Evolutionary conservation across 306 rosid genomes (phyloP), one percentile per base, ranked within the genome.

Genomic region (Pyrus pyrifolia): DNA sequence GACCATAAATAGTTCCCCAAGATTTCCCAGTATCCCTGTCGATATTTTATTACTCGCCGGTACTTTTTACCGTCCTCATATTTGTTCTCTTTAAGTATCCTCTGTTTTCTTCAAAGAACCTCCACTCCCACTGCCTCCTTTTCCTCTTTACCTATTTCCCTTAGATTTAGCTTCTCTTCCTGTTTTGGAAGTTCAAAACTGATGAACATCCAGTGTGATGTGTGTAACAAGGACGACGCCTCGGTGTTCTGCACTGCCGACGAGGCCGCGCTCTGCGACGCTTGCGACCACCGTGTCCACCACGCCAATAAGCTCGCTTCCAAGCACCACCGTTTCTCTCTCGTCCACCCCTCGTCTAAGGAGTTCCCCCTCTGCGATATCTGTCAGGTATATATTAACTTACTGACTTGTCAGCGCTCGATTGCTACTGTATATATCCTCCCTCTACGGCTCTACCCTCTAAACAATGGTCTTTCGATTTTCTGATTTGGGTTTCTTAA

Each of bases 121-220:
- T 49, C 52, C 77, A 22, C 46, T 12, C 12, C 30, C 18, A 49
- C 71, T 38, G 22, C 46, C 46, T 42, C 38, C 27, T 10, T n/a
- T 17, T 31, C 18, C n/a, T 42, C 14, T 57, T 6, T 63, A 63
- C 42, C 65, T 11, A 22, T 27, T 31, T 79, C 46, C 61, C 63
- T 55, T 9, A 7, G 31, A 25, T 30, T 45, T 40, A 31, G 11
- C 10, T 71, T 46, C 33, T 17, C 40, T 62, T 62, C 3, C 67
- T 27, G 55, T 17, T 61, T 14, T 12, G 21, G 19, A 14, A 6
- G 3, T 4, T 64, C 18, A n/a, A 12, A 15, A 10, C 59, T 18
- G 55, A 93, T 96, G 99, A 96, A 96, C 97, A 88, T 96, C 87
- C 92, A 83, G 76, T 96, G 99, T 82, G 98, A 92, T 83, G 99